Percentiles rank a stretch among this genome's conserved stretches.
Evolutionary conservation across 164 flowering plant genomes (phyloP).

Genomic region (Tetracentron sinense): DNA sequence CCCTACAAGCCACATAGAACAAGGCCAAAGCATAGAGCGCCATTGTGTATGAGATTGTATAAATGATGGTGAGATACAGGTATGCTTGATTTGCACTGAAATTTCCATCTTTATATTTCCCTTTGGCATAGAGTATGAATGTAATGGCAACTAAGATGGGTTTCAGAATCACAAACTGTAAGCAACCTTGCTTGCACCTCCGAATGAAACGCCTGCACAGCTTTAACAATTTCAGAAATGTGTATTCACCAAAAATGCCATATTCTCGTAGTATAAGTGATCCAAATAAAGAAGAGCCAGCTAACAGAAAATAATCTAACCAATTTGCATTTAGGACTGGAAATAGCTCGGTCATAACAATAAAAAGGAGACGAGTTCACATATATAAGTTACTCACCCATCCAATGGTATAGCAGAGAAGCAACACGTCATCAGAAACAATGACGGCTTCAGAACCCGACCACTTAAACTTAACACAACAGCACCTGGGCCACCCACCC

Average conservation of each 20-base stretch:
- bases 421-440: constrained; percentile 92
- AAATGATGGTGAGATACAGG: constrained; percentile 87
- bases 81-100: constrained; percentile 80
- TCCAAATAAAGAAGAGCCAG: neutral
- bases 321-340: neutral
- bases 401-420: constrained; percentile 80
- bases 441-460: constrained; percentile 73
- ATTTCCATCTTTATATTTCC: constrained; percentile 92
- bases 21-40: constrained; percentile 90
- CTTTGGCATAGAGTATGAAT: constrained; percentile 79
- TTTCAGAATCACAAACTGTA: constrained; percentile 96
- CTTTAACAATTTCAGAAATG: constrained; percentile 7
- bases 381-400: constrained; percentile 57
- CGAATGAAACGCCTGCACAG: constrained; percentile 85
- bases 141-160: constrained; percentile 83
- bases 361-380: neutral
- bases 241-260: neutral
- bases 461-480: constrained; percentile 89
- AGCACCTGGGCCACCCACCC: constrained; percentile 99
- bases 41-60: constrained; percentile 81
- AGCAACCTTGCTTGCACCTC: constrained; percentile 94
- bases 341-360: neutral
- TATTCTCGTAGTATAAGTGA: neutral
- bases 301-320: neutral
- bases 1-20: constrained; percentile 93